Base-by-base conservation (phyloP, 169 alveolate species). In the Condylostoma magnum region DNA sequence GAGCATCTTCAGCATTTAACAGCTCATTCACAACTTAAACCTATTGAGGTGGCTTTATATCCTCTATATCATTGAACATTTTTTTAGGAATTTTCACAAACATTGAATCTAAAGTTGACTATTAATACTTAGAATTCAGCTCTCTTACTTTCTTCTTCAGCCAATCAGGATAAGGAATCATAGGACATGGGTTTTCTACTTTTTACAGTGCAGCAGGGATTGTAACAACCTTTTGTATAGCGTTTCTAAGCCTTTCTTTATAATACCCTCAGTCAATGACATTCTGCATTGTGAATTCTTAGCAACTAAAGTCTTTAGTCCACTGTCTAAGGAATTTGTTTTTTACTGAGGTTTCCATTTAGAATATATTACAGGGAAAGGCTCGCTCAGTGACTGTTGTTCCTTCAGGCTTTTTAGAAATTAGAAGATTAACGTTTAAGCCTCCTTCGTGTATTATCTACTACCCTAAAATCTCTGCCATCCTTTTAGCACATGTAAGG, bases 261-360 rank as follows among this genome's bases (percentile, higher is more conserved):
- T 97, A 97, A 79, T 97, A 97, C 18, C 93, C 96, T 99, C 99
- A 97, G 68, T 97, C 99, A 37, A 97, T 86, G 10, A 97, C 95
- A 51, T 89, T 93, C 34, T 98, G 83, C 78, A 95, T 90, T 70
- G 93, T 93, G 43, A 92, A 82, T 37, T 93, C 87, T 41, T 48
- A 15, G 8, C 18, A 47, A 6, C 20, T 38, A 54, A 69, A 74
- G 51, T 96, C 94, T 72, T 86, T 88, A 0, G 83, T 68, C 95
- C 96, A 87, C 55, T 77, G 78, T 84, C 78, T 95, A 71, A 80
- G 89, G 79, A 60, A 92, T 78, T 81, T 91, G 85, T 67, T 89
- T 81, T 75, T 96, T 50, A 85, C 88, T 52, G 71, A 94, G 70
- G 51, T 85, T 70, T 76, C 94, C 69, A 69, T 57, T 60, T 60